Conservation (phyloP, 1,284 basidiomycete genomes). For the Bothia castanella region DNA sequence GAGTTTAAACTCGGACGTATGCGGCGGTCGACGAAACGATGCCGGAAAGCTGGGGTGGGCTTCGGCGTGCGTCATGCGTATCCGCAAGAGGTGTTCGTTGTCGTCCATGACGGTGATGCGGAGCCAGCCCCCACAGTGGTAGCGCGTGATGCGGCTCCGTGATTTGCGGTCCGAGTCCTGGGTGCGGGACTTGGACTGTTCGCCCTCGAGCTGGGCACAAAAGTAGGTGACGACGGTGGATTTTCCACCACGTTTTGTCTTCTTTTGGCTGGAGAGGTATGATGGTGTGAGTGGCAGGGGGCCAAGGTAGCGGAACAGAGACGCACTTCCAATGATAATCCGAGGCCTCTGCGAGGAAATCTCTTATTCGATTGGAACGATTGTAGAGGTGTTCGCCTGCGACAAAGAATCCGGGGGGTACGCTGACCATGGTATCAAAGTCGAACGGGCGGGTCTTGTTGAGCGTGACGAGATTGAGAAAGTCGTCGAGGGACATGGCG, state of each 20-base stretch:
- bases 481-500: conserved; percentile 34
- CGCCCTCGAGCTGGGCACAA: conserved; percentile 34
- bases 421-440: conserved; percentile 35
- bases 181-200: conserved; percentile 32
- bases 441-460: conserved; percentile 33
- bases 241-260: conserved; percentile 34
- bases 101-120: conserved; percentile 38
- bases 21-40: conserved; percentile 32
- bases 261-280: conserved; percentile 29
- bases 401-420: conserved; percentile 30
- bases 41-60: conserved; percentile 33
- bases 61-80: conserved; percentile 35
- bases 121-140: conserved; percentile 35
- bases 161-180: conserved; percentile 34
- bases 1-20: conserved; percentile 33
- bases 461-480: conserved; percentile 30
- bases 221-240: conserved; percentile 36
- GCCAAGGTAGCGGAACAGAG: not conserved
- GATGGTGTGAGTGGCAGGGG: not conserved
- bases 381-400: conserved; percentile 34
- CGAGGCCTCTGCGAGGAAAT: conserved; percentile 33
- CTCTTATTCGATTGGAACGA: conserved; percentile 34
- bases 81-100: conserved; percentile 33
- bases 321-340: conserved; percentile 37
- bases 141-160: conserved; percentile 34